phyloP scores from a whole-genome alignment of 805 yeast species.

The Candida loeiensis region DNA sequence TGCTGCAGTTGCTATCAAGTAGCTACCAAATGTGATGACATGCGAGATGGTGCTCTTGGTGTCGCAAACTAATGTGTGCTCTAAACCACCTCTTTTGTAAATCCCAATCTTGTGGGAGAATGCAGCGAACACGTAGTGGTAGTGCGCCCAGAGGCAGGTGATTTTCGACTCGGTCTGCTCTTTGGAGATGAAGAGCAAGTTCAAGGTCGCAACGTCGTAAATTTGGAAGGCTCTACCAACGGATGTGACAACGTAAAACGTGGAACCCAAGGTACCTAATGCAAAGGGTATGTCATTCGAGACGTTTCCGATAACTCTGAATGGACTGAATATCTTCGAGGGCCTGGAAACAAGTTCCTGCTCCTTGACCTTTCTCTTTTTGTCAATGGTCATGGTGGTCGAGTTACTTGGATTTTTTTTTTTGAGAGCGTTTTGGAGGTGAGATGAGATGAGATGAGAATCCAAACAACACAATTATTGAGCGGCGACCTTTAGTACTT shows the following conservation, averaged over 20 bases:
- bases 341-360: constrained; percentile 11
- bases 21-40: constrained; percentile 73
- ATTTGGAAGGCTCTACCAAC: constrained; percentile 91
- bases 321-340: constrained; percentile 70
- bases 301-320: constrained; percentile 84
- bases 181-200: constrained; percentile 80
- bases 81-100: constrained; percentile 75
- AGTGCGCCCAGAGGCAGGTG: constrained; percentile 70
- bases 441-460: constrained; percentile 8
- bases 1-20: constrained; percentile 51
- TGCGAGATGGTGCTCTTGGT: constrained; percentile 41
- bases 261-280: constrained; percentile 80
- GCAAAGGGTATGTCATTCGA: constrained; percentile 83
- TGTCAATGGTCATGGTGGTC: constrained; percentile 23
- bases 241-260: constrained; percentile 82
- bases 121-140: constrained; percentile 79
- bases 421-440: neutral
- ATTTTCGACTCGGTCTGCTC: constrained; percentile 70
- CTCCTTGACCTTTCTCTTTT: constrained; percentile 26
- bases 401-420: constrained; percentile 7
- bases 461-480: neutral
- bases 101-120: constrained; percentile 71
- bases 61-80: constrained; percentile 36
- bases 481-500: no score
- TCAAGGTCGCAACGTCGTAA: constrained; percentile 85